Conservation (phyloP, 2,329 filamentous ascomycete genomes). For the Fusarium drepaniforme region DNA sequence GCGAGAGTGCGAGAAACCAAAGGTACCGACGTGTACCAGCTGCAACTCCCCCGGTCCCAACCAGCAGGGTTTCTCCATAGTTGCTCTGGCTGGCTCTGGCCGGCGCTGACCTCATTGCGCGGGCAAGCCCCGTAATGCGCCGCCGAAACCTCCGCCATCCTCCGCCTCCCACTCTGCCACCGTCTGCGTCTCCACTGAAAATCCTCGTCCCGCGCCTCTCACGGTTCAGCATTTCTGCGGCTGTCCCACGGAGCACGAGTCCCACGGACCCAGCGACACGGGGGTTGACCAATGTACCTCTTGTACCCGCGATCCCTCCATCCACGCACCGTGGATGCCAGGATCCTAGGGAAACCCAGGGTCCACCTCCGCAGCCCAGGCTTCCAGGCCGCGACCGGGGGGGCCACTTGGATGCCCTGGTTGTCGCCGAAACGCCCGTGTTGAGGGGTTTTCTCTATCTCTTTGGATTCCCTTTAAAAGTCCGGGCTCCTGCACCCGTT, state of each 20-base stretch:
- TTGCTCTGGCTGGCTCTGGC: conserved; percentile 23
- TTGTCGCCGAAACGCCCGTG: conserved; percentile 39
- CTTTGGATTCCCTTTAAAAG: conserved; percentile 38
- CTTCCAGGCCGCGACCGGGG: conserved; percentile 37
- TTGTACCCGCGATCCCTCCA: conserved; percentile 20
- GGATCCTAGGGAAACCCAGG: conserved; percentile 15
- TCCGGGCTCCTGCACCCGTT: conserved; percentile 27
- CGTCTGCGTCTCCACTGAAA: conserved; percentile 10
- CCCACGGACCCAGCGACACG: conserved; percentile 15
- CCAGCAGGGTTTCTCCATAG: conserved; percentile 43
- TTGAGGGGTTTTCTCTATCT: conserved; percentile 46
- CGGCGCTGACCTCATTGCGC: conserved; percentile 40
- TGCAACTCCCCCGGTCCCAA: conserved; percentile 22
- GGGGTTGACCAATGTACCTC: conserved; percentile 21
- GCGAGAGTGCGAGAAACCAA: not conserved
- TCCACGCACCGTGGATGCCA: not conserved
- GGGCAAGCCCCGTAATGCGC: conserved; percentile 37
- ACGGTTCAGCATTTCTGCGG: not conserved
- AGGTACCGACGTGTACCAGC: conserved; percentile 23
- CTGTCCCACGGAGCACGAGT: conserved; percentile 12
- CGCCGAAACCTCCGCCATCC: conserved; percentile 40
- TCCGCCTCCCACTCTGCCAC: conserved; percentile 21
- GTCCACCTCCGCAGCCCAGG: conserved; percentile 40
- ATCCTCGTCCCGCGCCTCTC: conserved; percentile 15
- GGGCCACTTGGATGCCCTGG: conserved; percentile 34